Evolutionary conservation across 2,329 filamentous ascomycete genomes (phyloP).

Genomic region (Cyclaneusma minus): DNA sequence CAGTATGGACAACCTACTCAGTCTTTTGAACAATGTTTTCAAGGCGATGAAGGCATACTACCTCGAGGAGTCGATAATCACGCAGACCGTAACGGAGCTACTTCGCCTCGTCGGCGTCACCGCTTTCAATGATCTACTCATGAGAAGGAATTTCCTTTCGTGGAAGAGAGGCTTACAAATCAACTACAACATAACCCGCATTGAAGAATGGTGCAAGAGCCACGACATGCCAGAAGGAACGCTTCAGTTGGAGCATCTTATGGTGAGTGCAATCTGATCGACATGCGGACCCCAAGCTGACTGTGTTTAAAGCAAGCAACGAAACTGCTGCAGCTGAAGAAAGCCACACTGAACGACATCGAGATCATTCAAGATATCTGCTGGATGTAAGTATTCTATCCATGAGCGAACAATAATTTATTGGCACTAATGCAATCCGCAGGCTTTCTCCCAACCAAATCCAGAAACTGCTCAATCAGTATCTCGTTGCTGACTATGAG

Average conservation of each 20-base stretch:
- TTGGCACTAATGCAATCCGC: conserved; percentile 3
- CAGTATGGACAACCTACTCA: conserved; percentile 98
- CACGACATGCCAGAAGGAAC: conserved; percentile 99
- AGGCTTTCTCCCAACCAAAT: conserved; percentile 98
- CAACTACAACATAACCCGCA: conserved; percentile 99
- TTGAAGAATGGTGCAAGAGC: conserved; percentile 99
- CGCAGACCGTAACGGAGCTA: conserved; percentile 87
- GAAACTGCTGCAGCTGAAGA: conserved; percentile 95
- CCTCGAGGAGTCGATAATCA: conserved; percentile 89
- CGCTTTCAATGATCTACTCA: conserved; percentile 93
- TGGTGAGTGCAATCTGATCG: conserved; percentile 41
- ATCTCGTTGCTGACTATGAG: conserved; percentile 96
- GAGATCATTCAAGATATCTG: conserved; percentile 99
- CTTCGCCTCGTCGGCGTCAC: conserved; percentile 89
- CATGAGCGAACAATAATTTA: background rate
- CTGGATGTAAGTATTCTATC: conserved; percentile 68
- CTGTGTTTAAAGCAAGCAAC: conserved; percentile 69
- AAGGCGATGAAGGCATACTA: conserved; percentile 99
- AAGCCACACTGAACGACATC: conserved; percentile 96
- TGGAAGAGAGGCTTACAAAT: conserved; percentile 99
- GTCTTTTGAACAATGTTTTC: conserved; percentile 90
- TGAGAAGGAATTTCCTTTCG: conserved; percentile 95
- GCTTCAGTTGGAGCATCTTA: conserved; percentile 90
- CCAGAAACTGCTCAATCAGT: conserved; percentile 96
- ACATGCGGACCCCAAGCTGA: background rate